Percentiles rank a stretch among this genome's conserved stretches.
phyloP scores from a whole-genome alignment of 352 stramenopile genomes.

The Globisporangium radiosum region DNA sequence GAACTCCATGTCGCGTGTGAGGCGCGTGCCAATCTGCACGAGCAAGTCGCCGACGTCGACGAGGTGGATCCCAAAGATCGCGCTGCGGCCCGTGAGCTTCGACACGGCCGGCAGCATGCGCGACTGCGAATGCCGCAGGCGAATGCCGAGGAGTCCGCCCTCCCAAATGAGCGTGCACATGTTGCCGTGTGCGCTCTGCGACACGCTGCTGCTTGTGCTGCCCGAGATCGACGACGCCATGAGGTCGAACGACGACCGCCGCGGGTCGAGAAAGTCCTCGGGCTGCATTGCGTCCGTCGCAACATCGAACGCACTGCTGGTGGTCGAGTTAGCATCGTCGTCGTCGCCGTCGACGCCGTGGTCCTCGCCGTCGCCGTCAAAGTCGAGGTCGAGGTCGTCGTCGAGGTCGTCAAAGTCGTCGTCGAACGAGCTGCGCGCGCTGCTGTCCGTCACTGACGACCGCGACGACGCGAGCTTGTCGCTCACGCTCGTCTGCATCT shows the following conservation, averaged over 20 bases:
- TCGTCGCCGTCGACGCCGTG: slow-evolving; percentile 42
- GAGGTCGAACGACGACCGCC: slow-evolving; percentile 68
- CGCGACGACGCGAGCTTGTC: slow-evolving; percentile 14
- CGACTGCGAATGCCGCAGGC: slow-evolving; percentile 76
- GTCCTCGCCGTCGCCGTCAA: slow-evolving; percentile 46
- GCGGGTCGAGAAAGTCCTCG: slow-evolving; percentile 55
- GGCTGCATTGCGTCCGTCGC: slow-evolving; percentile 7
- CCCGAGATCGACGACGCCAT: slow-evolving; percentile 59
- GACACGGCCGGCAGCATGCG: slow-evolving; percentile 74
- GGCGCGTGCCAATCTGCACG: slow-evolving; percentile 58
- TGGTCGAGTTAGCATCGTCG: neutral
- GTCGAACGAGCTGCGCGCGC: slow-evolving; percentile 49
- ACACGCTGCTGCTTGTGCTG: slow-evolving; percentile 57
- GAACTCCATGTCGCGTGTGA: slow-evolving; percentile 79
- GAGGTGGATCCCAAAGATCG: slow-evolving; percentile 81
- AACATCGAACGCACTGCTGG: slow-evolving; percentile 4
- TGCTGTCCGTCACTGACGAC: neutral
- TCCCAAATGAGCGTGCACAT: slow-evolving; percentile 82
- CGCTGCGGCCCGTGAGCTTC: slow-evolving; percentile 80
- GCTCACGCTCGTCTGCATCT: slow-evolving; percentile 19
- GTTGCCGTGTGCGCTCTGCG: slow-evolving; percentile 49
- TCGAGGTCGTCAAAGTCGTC: slow-evolving; percentile 49
- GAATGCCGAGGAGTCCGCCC: slow-evolving; percentile 64
- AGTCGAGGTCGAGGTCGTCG: slow-evolving; percentile 39
- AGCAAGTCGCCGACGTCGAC: slow-evolving; percentile 81